phyloP scores from a whole-genome alignment of 129 eudicot genomes.

The Sambucus nigra region DNA sequence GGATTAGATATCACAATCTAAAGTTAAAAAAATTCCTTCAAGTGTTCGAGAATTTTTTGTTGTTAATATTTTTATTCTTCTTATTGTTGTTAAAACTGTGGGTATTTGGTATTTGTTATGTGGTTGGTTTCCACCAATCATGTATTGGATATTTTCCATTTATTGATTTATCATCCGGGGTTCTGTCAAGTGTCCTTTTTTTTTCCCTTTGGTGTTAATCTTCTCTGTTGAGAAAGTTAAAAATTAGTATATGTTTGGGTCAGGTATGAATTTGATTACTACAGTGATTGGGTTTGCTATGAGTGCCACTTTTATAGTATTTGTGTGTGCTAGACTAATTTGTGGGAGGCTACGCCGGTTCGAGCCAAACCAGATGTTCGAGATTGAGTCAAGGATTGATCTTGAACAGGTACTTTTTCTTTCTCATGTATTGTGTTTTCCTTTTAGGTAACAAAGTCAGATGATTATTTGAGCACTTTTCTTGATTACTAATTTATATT shows the following conservation, averaged over 20 bases:
- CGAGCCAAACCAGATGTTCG: constrained; percentile 51
- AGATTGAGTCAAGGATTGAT: constrained; percentile 70
- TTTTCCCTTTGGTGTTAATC: constrained; percentile 6
- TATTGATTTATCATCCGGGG: neutral
- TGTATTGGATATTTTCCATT: neutral
- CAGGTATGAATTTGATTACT: constrained; percentile 68
- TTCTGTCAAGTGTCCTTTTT: neutral
- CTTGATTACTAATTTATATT: neutral
- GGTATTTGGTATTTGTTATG: too few relatives aligned
- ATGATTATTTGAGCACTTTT: constrained; percentile 4
- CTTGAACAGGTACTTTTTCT: constrained; percentile 65
- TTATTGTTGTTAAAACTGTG: too few relatives aligned
- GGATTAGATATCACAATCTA: neutral
- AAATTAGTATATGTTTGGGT: constrained; percentile 44
- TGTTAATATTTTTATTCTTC: neutral
- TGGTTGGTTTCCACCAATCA: neutral
- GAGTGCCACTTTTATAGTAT: constrained; percentile 93
- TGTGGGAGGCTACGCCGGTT: constrained; percentile 72
- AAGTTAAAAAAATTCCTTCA: neutral
- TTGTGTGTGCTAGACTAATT: constrained; percentile 82
- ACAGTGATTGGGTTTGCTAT: constrained; percentile 90
- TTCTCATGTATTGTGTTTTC: constrained; percentile 35
- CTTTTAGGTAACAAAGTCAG: neutral
- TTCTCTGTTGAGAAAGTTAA: constrained; percentile 8
- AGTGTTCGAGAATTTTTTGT: neutral